Evolutionary conservation across 2,329 filamentous ascomycete genomes (phyloP).

Genomic region (Byssoonygena ceratinophila): DNA sequence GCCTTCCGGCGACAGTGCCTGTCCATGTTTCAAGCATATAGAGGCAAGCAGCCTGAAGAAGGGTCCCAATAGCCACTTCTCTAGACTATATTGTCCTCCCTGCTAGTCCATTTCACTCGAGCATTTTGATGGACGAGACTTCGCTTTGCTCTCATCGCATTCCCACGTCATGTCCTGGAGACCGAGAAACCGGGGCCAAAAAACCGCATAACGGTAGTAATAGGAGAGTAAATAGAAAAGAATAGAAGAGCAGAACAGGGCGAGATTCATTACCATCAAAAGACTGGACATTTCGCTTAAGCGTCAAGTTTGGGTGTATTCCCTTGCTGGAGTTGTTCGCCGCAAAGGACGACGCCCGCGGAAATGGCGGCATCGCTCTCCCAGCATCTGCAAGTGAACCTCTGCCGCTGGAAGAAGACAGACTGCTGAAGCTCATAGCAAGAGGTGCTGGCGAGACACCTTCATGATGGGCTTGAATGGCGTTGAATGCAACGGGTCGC

Average conservation of each 20-base stretch:
- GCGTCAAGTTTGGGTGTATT: slow-evolving; percentile 23
- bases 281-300: slow-evolving; percentile 36
- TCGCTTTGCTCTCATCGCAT: too few species aligned
- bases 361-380: slow-evolving; percentile 22
- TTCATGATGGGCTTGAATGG: background rate
- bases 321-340: slow-evolving; percentile 15
- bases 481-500: too few species aligned
- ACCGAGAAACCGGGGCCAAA: too few species aligned
- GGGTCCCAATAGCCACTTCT: background rate
- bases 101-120: too few species aligned
- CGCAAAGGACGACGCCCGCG: slow-evolving; percentile 25
- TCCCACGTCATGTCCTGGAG: too few species aligned
- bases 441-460: background rate
- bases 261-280: slow-evolving; percentile 36
- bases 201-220: too few species aligned
- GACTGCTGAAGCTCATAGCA: slow-evolving; percentile 21
- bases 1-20: background rate
- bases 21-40: too few species aligned
- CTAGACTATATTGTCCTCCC: too few species aligned
- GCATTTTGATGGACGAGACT: too few species aligned
- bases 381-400: slow-evolving; percentile 25
- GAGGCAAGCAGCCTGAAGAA: background rate
- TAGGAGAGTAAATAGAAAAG: background rate
- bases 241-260: slow-evolving; percentile 7
- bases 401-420: slow-evolving; percentile 29